Evolutionary conservation across 2,329 filamentous ascomycete genomes (phyloP).

Genomic region (Hypomyces perniciosus): DNA sequence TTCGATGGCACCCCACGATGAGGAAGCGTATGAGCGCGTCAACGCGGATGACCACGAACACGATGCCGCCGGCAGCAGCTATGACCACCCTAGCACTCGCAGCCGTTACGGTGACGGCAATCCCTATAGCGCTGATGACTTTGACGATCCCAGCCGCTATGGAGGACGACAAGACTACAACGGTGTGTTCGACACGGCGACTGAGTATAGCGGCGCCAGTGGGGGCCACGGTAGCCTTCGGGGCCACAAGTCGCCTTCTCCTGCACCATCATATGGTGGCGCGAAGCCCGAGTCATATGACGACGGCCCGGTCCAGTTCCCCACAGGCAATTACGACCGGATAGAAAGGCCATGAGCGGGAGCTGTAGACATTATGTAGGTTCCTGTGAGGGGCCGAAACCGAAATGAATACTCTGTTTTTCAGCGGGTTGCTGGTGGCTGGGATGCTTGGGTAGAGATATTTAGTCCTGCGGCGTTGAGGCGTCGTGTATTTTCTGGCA

Average conservation of each 20-base stretch:
- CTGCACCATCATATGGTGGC: conserved; percentile 24
- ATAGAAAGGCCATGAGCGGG: conserved; percentile 21
- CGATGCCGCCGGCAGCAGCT: conserved; percentile 28
- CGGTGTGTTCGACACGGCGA: conserved; percentile 46
- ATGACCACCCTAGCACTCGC: conserved; percentile 17
- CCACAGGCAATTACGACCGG: conserved; percentile 52
- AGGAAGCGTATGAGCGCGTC: conserved; percentile 59
- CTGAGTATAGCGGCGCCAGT: conserved; percentile 36
- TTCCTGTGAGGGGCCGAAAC: background rate
- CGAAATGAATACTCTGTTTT: conserved; percentile 14
- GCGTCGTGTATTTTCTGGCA: conserved; percentile 10
- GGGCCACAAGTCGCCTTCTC: conserved; percentile 9
- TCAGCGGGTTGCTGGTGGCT: conserved; percentile 1
- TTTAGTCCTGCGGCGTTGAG: conserved; percentile 7
- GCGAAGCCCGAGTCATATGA: conserved; percentile 37
- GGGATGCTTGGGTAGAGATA: conserved; percentile 9
- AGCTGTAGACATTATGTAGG: no score
- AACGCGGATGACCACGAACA: conserved; percentile 50
- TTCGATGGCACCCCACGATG: conserved; percentile 60
- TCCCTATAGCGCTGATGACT: conserved; percentile 34
- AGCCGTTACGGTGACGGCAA: conserved; percentile 33
- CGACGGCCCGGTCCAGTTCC: conserved; percentile 49
- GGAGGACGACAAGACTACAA: conserved; percentile 31
- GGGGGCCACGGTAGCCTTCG: conserved; percentile 8
- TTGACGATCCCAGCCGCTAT: conserved; percentile 35